Base-by-base conservation (phyloP, 495 filamentous ascomycete genomes). In the Hypoxylon fuscum region DNA sequence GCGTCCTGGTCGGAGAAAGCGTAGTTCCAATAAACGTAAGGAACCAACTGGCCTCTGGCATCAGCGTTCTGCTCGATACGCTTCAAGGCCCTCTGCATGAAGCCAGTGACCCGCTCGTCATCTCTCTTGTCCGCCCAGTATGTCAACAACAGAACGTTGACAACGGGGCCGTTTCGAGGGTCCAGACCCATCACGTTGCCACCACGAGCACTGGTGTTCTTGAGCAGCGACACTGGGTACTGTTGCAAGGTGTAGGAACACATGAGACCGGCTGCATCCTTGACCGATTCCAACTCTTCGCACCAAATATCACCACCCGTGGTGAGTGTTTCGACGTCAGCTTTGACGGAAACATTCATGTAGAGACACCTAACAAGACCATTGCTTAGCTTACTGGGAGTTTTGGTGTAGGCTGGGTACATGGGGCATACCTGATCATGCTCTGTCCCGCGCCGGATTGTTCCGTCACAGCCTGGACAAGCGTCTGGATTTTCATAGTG, bases 1-100 rank as follows among this genome's bases (percentile, higher is more conserved):
- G 76, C 75, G 50, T 78, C 61, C 68, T 83, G 82, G 7, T 45
- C 59, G 6, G 22, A 43, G 35, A 69, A 69, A 7, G 79, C 78
- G 56, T 85, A 74, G 59, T 79, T 79, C 38, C 72, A 14, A 55
- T 72, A 77, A 14, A 63, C 44, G 31, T 52, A 78, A 2, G 35
- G 55, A 37, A 62, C 8, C 9, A 27, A 45, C 6, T 55, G 43
- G 10, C 68, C 74, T 38, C 59, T 52, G 8, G 62, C 64, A 18
- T 20, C 40, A 23, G 51, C 59, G 22, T 55, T 17, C 17, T 18
- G 22, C 32, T 48, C 25, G 47, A 56, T 62, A 6, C 32, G 15
- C 14, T 31, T 40, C 14, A 48, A 15, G 15, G 42, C 42, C 17
- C 15, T 41, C 27, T 44, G 31, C 50, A 49, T 55, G 32, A 46